Evolutionary conservation across 148 eudicot species (phyloP).

Genomic region (Chenopodium album): DNA sequence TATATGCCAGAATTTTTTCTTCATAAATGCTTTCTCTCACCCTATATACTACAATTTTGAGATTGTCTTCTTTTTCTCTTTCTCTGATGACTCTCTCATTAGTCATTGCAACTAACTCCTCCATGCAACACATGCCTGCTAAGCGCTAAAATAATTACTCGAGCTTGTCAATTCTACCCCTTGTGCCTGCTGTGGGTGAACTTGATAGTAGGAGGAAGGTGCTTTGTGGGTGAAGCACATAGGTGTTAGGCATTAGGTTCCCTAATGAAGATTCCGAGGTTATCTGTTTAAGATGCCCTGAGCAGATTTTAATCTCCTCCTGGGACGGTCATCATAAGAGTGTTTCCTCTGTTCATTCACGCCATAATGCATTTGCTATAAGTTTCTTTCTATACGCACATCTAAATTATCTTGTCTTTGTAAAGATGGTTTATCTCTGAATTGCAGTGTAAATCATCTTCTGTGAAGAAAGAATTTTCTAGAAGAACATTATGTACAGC

Average conservation of each 20-base stretch:
- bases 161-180: too few relatives aligned
- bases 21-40: too few relatives aligned
- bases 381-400: not conserved
- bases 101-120: too few relatives aligned
- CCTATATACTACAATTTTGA: too few relatives aligned
- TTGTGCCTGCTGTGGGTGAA: too few relatives aligned
- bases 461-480: conserved; percentile 42
- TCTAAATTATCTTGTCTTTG: not conserved
- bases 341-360: not conserved
- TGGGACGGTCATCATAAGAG: not conserved
- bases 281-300: conserved; percentile 2
- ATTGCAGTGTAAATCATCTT: conserved; percentile 55
- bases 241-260: not conserved
- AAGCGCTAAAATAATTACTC: too few relatives aligned
- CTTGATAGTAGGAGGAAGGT: too few relatives aligned
- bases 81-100: too few relatives aligned
- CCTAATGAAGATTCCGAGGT: not conserved
- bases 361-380: not conserved
- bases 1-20: too few relatives aligned
- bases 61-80: too few relatives aligned
- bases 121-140: too few relatives aligned
- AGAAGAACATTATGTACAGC: conserved; percentile 33
- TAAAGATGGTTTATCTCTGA: conserved; percentile 14
- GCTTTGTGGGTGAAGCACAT: too few relatives aligned
- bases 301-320: not conserved